Percentiles rank a stretch among this genome's conserved stretches.
These are phyloP conservation scores for Meira nashicola DNA, from an alignment of 1,284 basidiomycete genomes.

Conservation along the genomic window DNA sequence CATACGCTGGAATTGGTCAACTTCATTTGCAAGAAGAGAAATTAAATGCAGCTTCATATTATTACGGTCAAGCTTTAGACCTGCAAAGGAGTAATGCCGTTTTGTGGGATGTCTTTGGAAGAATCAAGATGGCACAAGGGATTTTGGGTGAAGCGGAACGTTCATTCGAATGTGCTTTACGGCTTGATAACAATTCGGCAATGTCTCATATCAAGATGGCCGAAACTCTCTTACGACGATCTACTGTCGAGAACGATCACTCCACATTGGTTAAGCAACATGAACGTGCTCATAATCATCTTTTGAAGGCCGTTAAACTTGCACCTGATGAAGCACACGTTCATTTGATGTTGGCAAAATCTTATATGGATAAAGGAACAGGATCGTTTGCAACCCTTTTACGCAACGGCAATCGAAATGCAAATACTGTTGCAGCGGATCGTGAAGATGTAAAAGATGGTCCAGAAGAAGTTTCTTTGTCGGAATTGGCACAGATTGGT, in stretches of 20 bases:
- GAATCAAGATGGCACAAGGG: slow-evolving; percentile 19
- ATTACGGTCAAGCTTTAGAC: slow-evolving; percentile 33
- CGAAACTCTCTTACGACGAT: background rate
- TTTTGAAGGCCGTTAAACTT: slow-evolving; percentile 35
- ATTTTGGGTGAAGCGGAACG: slow-evolving; percentile 17
- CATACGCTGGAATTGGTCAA: slow-evolving; percentile 44
- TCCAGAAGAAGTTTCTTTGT: background rate
- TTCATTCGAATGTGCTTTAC: slow-evolving; percentile 16
- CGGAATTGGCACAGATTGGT: background rate
- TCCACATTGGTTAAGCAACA: slow-evolving; percentile 22
- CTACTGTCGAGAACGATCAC: background rate
- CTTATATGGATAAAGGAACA: slow-evolving; percentile 47
- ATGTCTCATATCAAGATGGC: slow-evolving; percentile 23
- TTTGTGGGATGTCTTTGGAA: slow-evolving; percentile 34
- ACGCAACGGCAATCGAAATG: background rate
- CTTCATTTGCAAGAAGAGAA: slow-evolving; percentile 37
- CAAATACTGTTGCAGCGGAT: background rate
- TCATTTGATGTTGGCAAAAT: slow-evolving; percentile 46
- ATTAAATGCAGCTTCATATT: slow-evolving; percentile 35
- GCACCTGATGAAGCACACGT: slow-evolving; percentile 45
- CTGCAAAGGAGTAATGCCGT: slow-evolving; percentile 40
- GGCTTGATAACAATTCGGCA: slow-evolving; percentile 22
- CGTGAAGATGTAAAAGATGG: background rate
- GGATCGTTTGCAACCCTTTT: slow-evolving; percentile 28
- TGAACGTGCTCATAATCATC: slow-evolving; percentile 36